Percentiles rank a stretch among this genome's conserved stretches.
These are phyloP conservation scores for Coprinopsis cinerea DNA, from an alignment of 768 basidiomycete genomes.

Conservation along the genomic window DNA sequence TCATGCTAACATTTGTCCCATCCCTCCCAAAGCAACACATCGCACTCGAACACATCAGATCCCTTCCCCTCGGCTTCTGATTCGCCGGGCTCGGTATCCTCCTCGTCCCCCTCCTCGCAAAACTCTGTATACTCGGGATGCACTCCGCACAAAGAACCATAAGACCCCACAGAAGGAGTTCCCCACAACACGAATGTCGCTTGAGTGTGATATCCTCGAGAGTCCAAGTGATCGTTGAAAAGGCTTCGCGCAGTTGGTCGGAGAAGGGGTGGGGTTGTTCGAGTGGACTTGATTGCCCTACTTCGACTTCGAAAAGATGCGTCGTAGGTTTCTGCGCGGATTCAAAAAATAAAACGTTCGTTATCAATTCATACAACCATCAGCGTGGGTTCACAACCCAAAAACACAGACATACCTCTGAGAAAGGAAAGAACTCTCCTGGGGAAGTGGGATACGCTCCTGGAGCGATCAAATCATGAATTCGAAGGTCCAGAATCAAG, in stretches of 20 bases:
- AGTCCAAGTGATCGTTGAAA: slow-evolving; percentile 7
- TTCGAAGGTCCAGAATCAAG: slow-evolving; percentile 1
- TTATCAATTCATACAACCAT: neutral
- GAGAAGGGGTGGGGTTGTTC: slow-evolving; percentile 7
- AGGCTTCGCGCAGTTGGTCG: neutral
- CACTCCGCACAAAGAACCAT: slow-evolving; percentile 10
- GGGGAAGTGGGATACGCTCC: slow-evolving; percentile 8
- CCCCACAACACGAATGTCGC: slow-evolving; percentile 14
- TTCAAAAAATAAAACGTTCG: too few relatives aligned
- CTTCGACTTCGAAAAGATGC: neutral
- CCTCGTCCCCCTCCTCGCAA: slow-evolving; percentile 7
- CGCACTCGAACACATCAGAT: neutral
- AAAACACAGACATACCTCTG: neutral
- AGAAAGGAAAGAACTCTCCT: slow-evolving; percentile 13
- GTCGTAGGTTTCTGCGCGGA: neutral
- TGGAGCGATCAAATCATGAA: slow-evolving; percentile 1
- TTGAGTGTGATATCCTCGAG: slow-evolving; percentile 14
- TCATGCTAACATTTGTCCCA: neutral
- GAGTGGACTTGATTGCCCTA: neutral
- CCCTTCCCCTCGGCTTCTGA: neutral
- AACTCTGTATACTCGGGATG: slow-evolving; percentile 13
- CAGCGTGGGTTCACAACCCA: neutral
- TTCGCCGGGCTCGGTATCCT: slow-evolving; percentile 13
- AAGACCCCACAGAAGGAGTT: slow-evolving; percentile 14
- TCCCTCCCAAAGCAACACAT: neutral